Conservation (phyloP, 371 early-diverging fungal species). For the Blakeslea trispora region DNA sequence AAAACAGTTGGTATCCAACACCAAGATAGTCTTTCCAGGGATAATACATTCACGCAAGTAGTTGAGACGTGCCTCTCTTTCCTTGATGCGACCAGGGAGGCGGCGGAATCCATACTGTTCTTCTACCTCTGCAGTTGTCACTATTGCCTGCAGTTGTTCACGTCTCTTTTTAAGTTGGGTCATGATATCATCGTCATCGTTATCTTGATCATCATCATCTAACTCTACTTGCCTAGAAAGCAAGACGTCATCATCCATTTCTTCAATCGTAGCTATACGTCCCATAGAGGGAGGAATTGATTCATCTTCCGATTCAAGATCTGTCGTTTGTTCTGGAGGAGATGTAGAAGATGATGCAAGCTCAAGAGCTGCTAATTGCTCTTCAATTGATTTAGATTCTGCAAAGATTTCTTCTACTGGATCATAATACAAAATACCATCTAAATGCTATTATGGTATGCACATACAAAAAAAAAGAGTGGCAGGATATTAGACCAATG, state of each 20-base stretch:
- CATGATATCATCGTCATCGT: slow-evolving; percentile 42
- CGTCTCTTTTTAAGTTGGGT: slow-evolving; percentile 48
- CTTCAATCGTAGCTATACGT: slow-evolving; percentile 21
- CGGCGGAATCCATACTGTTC: slow-evolving; percentile 24
- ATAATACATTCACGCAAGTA: slow-evolving; percentile 37
- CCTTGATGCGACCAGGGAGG: slow-evolving; percentile 32
- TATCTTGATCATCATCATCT: slow-evolving; percentile 35
- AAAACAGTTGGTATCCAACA: slow-evolving; percentile 71
- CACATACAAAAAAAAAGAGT: neutral
- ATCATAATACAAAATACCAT: slow-evolving; percentile 35
- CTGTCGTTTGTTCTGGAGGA: neutral
- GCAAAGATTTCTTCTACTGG: slow-evolving; percentile 41
- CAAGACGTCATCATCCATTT: slow-evolving; percentile 48
- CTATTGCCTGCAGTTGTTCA: slow-evolving; percentile 37
- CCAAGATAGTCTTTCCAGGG: slow-evolving; percentile 56
- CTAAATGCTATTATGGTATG: slow-evolving; percentile 47
- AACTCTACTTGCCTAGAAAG: slow-evolving; percentile 33
- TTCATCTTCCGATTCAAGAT: slow-evolving; percentile 3
- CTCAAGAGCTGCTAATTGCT: slow-evolving; percentile 5
- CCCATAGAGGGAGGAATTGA: neutral
- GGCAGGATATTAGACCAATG: too few relatives aligned
- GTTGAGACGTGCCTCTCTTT: slow-evolving; percentile 35
- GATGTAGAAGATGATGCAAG: neutral
- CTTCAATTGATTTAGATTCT: slow-evolving; percentile 17
- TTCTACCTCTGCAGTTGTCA: slow-evolving; percentile 26